Evolutionary conservation across 257 asterid genomes (phyloP).

Genomic region (Gentiana dahurica): DNA sequence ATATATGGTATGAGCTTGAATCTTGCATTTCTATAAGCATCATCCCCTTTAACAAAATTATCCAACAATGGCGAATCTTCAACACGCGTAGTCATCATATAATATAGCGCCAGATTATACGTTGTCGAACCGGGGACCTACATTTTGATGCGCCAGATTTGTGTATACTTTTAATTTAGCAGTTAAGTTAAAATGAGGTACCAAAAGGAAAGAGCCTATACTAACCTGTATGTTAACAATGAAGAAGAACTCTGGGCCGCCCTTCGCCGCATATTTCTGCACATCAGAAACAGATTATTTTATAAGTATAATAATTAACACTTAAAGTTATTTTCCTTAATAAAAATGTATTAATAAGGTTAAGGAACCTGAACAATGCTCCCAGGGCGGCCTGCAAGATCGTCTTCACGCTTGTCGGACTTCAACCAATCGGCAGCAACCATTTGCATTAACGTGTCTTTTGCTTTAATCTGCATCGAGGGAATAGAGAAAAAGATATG

Average conservation of each 20-base stretch:
- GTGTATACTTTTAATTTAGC: background rate
- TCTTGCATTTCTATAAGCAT: slow-evolving; percentile 90
- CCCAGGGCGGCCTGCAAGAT: slow-evolving; percentile 89
- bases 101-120: slow-evolving; percentile 74
- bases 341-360: too few species aligned
- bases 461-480: slow-evolving; percentile 59
- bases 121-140: slow-evolving; percentile 97
- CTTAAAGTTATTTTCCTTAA: too few species aligned
- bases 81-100: slow-evolving; percentile 82
- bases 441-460: slow-evolving; percentile 92
- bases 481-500: slow-evolving; percentile 8
- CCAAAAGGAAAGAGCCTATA: slow-evolving; percentile 7
- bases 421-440: slow-evolving; percentile 98
- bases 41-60: slow-evolving; percentile 88
- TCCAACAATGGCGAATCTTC: slow-evolving; percentile 86
- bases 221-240: slow-evolving; percentile 87
- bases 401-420: slow-evolving; percentile 96
- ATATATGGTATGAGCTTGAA: slow-evolving; percentile 98
- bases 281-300: too few species aligned
- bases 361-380: slow-evolving; percentile 78
- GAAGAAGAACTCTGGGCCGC: slow-evolving; percentile 91
- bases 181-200: slow-evolving; percentile 4
- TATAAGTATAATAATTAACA: too few species aligned
- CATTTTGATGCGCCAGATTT: background rate
- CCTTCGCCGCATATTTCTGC: slow-evolving; percentile 80